Evolutionary conservation across 2,329 filamentous ascomycete genomes (phyloP).

Genomic region (Hypoxylon sp.): DNA sequence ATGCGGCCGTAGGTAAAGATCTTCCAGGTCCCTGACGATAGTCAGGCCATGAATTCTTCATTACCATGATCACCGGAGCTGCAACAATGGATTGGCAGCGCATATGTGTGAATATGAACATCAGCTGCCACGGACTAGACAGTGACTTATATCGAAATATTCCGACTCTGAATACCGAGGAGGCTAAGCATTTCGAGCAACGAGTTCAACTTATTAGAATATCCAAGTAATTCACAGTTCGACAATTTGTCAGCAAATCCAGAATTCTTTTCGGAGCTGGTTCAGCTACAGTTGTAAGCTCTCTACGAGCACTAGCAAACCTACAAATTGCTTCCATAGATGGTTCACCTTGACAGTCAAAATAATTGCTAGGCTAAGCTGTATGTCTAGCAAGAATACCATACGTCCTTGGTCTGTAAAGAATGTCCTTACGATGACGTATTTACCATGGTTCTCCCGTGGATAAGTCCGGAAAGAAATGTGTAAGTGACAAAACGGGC

Average conservation of each 20-base stretch:
- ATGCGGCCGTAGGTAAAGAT: neutral
- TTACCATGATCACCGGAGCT: neutral
- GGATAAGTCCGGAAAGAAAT: neutral
- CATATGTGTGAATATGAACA: neutral
- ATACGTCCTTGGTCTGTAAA: neutral
- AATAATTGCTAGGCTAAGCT: neutral
- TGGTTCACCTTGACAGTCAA: neutral
- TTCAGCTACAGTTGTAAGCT: constrained; percentile 7
- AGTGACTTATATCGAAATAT: neutral
- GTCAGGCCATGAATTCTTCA: neutral
- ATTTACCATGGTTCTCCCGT: neutral
- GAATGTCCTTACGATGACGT: neutral
- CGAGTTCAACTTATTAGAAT: neutral
- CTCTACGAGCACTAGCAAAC: constrained; percentile 5
- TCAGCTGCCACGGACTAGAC: neutral
- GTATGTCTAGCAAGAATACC: neutral
- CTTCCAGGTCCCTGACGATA: constrained; percentile 5
- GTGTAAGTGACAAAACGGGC: neutral
- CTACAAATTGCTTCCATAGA: neutral
- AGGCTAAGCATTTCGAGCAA: neutral
- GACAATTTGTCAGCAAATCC: constrained; percentile 16
- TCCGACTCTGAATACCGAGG: neutral
- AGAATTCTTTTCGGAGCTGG: constrained; percentile 15
- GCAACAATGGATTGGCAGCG: neutral
- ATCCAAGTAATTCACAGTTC: neutral